Conservation (phyloP, 345 rosid species). For the Cardiospermum halicacabum region DNA sequence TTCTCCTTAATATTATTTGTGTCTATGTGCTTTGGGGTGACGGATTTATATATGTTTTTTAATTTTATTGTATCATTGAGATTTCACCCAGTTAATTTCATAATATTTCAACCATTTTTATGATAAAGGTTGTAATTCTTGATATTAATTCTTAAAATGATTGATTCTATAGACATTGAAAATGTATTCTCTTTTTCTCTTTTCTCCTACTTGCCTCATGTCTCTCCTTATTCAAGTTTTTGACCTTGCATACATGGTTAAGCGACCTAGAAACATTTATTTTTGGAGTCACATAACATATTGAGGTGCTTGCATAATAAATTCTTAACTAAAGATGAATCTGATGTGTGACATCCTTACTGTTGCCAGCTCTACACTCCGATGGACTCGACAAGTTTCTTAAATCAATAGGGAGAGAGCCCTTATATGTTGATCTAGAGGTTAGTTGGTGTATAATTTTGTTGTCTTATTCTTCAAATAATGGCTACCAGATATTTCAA, state of each 20-base stretch:
- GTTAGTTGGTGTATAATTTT: slow-evolving; percentile 28
- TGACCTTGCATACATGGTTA: neutral
- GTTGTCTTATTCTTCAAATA: slow-evolving; percentile 4
- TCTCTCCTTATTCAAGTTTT: neutral
- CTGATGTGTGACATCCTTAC: slow-evolving; percentile 7
- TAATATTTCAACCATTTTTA: neutral
- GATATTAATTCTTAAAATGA: no score
- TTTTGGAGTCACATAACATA: neutral
- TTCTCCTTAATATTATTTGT: neutral
- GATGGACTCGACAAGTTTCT: slow-evolving; percentile 72
- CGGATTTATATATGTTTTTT: neutral
- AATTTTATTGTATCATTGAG: neutral
- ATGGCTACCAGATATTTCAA: neutral
- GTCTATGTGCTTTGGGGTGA: neutral
- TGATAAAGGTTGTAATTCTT: neutral
- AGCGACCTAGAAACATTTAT: neutral
- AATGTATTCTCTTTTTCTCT: neutral
- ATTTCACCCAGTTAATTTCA: neutral
- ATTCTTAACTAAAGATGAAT: neutral
- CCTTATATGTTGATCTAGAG: slow-evolving; percentile 74
- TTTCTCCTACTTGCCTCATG: neutral
- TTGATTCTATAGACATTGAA: neutral
- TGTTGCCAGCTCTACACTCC: slow-evolving; percentile 52
- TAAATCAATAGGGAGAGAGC: slow-evolving; percentile 57
- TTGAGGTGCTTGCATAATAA: neutral